Evolutionary conservation across 2,329 filamentous ascomycete species (phyloP).

Genomic region (Chaetomiaceae sp.): DNA sequence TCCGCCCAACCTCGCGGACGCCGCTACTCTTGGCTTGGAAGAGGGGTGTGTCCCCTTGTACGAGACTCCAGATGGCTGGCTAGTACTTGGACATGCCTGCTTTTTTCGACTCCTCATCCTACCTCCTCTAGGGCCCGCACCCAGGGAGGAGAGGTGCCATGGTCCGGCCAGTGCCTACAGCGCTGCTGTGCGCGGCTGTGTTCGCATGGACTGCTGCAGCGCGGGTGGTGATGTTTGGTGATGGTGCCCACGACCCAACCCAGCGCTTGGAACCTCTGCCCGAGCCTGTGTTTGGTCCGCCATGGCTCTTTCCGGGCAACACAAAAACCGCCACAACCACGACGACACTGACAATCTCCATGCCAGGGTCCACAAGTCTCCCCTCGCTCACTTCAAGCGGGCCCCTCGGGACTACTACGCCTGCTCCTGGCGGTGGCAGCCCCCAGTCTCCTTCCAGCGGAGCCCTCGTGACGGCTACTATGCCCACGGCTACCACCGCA

Average conservation of each 20-base stretch:
- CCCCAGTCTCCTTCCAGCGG: slow-evolving; percentile 7
- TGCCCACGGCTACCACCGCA: slow-evolving; percentile 17
- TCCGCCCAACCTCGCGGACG: not conserved
- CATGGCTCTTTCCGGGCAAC: not conserved
- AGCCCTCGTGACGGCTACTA: slow-evolving; percentile 16
- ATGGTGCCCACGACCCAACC: not conserved
- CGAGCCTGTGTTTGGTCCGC: not conserved
- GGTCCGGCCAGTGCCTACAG: slow-evolving; percentile 17
- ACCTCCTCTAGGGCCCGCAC: not conserved
- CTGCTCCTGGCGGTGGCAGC: not conserved
- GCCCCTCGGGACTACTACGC: not conserved
- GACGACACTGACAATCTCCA: slow-evolving; percentile 16
- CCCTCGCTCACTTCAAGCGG: not conserved
- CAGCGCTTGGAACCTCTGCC: not conserved
- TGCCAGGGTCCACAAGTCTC: slow-evolving; percentile 8
- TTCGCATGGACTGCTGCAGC: slow-evolving; percentile 8
- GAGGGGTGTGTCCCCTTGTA: too few relatives aligned
- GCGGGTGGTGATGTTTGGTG: slow-evolving; percentile 6
- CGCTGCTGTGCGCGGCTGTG: slow-evolving; percentile 11
- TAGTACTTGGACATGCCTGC: slow-evolving; percentile 2
- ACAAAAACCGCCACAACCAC: slow-evolving; percentile 9
- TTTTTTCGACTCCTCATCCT: not conserved
- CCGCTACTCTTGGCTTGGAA: not conserved
- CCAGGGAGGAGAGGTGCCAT: slow-evolving; percentile 11
- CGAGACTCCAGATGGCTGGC: slow-evolving; percentile 12